Conservation (phyloP, 441 rosid species). For the Mallotus repandus region DNA sequence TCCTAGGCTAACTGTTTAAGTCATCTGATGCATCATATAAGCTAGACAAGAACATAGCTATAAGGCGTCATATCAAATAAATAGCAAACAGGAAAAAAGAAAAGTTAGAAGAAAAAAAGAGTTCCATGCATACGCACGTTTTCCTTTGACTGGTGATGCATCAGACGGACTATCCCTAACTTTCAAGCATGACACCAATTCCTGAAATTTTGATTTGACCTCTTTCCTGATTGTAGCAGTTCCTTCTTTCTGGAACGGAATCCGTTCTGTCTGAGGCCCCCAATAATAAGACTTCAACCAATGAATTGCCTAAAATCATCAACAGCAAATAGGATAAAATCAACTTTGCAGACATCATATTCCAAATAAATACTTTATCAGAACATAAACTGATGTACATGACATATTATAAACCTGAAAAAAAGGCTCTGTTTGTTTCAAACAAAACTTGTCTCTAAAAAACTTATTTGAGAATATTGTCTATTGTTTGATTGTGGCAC, state of each 20-base stretch:
- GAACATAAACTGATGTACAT: background rate
- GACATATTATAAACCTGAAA: background rate
- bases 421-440: too few relatives aligned
- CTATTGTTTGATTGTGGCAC: background rate
- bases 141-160: slow-evolving; percentile 45
- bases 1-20: too few relatives aligned
- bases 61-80: background rate
- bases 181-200: slow-evolving; percentile 55
- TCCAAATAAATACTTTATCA: background rate
- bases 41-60: background rate
- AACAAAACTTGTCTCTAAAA: background rate
- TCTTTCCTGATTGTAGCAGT: slow-evolving; percentile 50
- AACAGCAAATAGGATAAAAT: slow-evolving; percentile 14
- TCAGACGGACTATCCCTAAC: slow-evolving; percentile 36
- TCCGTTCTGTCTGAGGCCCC: slow-evolving; percentile 69
- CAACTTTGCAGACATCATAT: background rate
- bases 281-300: slow-evolving; percentile 87
- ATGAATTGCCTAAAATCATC: slow-evolving; percentile 66
- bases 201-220: slow-evolving; percentile 57
- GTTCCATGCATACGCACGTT: slow-evolving; percentile 41
- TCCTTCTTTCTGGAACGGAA: slow-evolving; percentile 56
- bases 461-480: background rate
- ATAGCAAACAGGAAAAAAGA: background rate
- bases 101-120: slow-evolving; percentile 1
- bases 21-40: background rate